Conservation (phyloP, 768 basidiomycete species). For the Suillus ampliporus region DNA sequence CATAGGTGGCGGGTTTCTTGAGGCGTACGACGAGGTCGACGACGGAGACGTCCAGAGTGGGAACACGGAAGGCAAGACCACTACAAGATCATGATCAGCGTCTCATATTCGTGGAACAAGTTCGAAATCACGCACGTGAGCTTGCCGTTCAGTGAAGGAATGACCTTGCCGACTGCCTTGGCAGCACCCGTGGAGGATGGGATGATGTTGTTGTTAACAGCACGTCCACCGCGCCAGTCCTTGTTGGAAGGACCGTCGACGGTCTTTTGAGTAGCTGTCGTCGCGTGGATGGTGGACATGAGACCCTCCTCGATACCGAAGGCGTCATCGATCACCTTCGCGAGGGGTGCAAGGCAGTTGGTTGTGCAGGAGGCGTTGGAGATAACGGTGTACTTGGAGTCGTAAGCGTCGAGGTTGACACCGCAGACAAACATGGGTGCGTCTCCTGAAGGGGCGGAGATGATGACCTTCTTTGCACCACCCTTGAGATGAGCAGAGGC, state of each 20-base stretch:
- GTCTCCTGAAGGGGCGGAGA: slow-evolving; percentile 97
- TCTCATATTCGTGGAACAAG: slow-evolving; percentile 5
- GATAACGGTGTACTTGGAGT: slow-evolving; percentile 89
- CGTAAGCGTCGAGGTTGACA: slow-evolving; percentile 94
- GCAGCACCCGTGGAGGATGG: slow-evolving; percentile 99
- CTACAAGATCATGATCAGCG: slow-evolving; percentile 41
- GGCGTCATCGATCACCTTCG: slow-evolving; percentile 97
- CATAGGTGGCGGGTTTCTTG: slow-evolving; percentile 85
- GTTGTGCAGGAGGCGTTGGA: slow-evolving; percentile 99
- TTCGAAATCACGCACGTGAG: slow-evolving; percentile 75
- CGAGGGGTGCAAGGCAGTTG: slow-evolving; percentile 99
- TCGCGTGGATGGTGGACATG: slow-evolving; percentile 98
- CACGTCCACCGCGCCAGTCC: slow-evolving; percentile 98
- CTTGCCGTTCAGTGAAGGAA: slow-evolving; percentile 95
- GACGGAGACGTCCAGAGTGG: slow-evolving; percentile 95
- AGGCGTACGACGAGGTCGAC: slow-evolving; percentile 96
- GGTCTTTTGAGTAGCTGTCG: slow-evolving; percentile 95
- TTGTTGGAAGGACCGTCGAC: slow-evolving; percentile 94
- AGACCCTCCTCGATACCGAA: slow-evolving; percentile 96
- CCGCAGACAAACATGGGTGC: slow-evolving; percentile 94
- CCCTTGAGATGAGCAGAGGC: slow-evolving; percentile 94
- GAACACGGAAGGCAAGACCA: slow-evolving; percentile 97
- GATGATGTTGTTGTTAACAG: slow-evolving; percentile 98
- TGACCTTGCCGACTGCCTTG: slow-evolving; percentile 99
- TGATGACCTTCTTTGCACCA: slow-evolving; percentile 99